These are phyloP conservation scores for Phytophthora agathidicida DNA, from an alignment of 352 stramenopile genomes.

Conservation along the genomic window DNA sequence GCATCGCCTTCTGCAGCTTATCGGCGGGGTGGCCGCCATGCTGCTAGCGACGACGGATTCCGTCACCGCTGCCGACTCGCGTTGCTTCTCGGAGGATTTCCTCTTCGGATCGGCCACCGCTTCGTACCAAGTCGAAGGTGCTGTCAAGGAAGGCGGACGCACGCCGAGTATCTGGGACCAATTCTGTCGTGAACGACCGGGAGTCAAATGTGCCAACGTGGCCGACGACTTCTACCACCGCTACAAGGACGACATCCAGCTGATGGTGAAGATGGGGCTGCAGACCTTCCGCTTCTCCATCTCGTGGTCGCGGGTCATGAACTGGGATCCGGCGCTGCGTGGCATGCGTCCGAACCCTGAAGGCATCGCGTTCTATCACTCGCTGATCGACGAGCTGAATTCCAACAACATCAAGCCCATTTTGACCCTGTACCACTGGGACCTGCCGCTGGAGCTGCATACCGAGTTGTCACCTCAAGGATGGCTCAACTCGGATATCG, in stretches of 20 bases:
- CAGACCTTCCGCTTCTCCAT: constrained; percentile 94
- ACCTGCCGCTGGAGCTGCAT: constrained; percentile 90
- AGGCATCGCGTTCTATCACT: constrained; percentile 92
- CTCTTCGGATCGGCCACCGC: constrained; percentile 88
- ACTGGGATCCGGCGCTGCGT: constrained; percentile 53
- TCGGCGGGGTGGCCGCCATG: constrained; percentile 27
- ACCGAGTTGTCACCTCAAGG: constrained; percentile 49
- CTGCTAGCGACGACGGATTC: constrained; percentile 2
- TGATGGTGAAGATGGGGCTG: constrained; percentile 93
- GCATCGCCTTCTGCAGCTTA: constrained; percentile 2
- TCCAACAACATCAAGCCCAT: constrained; percentile 79
- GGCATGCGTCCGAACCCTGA: constrained; percentile 71
- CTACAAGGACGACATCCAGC: constrained; percentile 89
- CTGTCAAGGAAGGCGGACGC: constrained; percentile 70
- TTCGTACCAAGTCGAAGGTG: constrained; percentile 94
- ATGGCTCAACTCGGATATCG: constrained; percentile 59
- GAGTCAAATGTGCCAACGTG: constrained; percentile 85
- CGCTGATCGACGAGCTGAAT: constrained; percentile 86
- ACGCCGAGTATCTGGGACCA: constrained; percentile 92
- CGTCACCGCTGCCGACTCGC: too few relatives aligned
- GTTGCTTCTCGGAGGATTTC: constrained; percentile 78
- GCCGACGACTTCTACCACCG: constrained; percentile 94
- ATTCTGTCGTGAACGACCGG: constrained; percentile 91
- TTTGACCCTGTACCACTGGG: constrained; percentile 95
- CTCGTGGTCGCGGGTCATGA: constrained; percentile 91